Conservation (phyloP, 495 filamentous ascomycete species). For the Xylaria scruposa region DNA sequence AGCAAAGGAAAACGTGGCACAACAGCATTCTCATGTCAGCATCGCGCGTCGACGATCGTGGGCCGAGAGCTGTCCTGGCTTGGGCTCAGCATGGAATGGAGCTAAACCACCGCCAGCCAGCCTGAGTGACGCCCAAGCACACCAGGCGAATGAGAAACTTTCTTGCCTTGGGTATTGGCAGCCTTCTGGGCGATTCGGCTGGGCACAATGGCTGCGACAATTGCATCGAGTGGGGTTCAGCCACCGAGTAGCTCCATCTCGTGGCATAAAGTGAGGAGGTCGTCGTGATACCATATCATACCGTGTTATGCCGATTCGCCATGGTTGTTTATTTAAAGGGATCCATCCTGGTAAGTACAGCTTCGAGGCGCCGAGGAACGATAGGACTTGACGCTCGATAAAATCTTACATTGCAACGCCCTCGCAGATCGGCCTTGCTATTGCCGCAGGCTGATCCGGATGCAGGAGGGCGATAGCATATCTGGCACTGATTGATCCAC, state of each 20-base stretch:
- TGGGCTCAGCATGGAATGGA: conserved; percentile 7
- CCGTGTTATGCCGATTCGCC: conserved; percentile 19
- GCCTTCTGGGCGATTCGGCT: conserved; percentile 10
- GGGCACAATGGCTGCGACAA: conserved; percentile 18
- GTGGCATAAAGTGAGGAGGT: conserved; percentile 25
- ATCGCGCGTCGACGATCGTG: conserved; percentile 18
- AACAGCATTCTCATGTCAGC: conserved; percentile 17
- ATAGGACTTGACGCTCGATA: conserved; percentile 11
- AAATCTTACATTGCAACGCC: conserved; percentile 14
- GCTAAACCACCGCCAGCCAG: not conserved
- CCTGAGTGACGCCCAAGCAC: conserved; percentile 22
- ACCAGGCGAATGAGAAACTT: conserved; percentile 16
- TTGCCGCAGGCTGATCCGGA: conserved; percentile 21
- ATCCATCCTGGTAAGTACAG: conserved; percentile 3
- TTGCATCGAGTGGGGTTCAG: conserved; percentile 17
- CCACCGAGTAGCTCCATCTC: conserved; percentile 19
- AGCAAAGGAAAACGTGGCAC: conserved; percentile 25
- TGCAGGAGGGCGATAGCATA: conserved; percentile 25
- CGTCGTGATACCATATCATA: conserved; percentile 19
- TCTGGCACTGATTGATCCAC: conserved; percentile 17
- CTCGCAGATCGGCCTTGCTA: conserved; percentile 21
- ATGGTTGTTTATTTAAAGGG: not conserved
- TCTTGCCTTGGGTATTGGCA: conserved; percentile 8
- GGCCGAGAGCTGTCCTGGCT: conserved; percentile 14
- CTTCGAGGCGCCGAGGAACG: not conserved